Percentiles rank a stretch among this genome's conserved stretches.
phyloP scores from a whole-genome alignment of 495 filamentous ascomycete species.

The Lichenothelia convexa region DNA sequence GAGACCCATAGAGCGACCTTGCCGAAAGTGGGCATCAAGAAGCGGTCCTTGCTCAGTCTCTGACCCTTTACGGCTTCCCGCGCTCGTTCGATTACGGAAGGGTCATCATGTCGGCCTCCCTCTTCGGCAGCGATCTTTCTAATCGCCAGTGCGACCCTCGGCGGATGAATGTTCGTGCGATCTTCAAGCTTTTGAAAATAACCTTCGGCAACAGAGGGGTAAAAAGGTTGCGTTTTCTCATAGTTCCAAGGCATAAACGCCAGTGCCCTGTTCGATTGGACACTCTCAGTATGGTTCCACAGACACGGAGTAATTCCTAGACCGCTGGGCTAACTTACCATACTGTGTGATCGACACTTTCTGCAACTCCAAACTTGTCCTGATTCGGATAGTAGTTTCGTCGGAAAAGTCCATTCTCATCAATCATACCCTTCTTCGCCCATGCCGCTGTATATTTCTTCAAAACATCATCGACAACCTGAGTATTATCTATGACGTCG shows the following conservation, averaged over 20 bases:
- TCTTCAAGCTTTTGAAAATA: not conserved
- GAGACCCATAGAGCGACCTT: slow-evolving; percentile 18
- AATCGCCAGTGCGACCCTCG: not conserved
- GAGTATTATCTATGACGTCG: slow-evolving; percentile 16
- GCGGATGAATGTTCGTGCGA: not conserved
- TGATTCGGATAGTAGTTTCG: slow-evolving; percentile 13
- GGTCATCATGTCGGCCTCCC: slow-evolving; percentile 2
- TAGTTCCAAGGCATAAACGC: not conserved
- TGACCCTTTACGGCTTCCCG: slow-evolving; percentile 3
- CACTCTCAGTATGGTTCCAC: not conserved
- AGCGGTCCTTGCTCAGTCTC: not conserved
- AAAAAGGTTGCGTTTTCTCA: not conserved
- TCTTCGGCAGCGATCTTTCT: not conserved
- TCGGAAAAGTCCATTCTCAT: slow-evolving; percentile 10
- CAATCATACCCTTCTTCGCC: slow-evolving; percentile 11
- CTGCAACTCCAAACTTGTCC: slow-evolving; percentile 2
- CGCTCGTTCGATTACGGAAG: slow-evolving; percentile 2
- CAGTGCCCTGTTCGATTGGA: not conserved
- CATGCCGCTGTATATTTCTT: slow-evolving; percentile 17
- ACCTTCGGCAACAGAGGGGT: not conserved
- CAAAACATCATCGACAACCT: slow-evolving; percentile 9
- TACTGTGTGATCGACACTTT: slow-evolving; percentile 11
- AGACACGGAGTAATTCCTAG: not conserved
- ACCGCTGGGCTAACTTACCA: slow-evolving; percentile 11
- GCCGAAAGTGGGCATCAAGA: slow-evolving; percentile 13